Conservation (phyloP, 805 yeast species). For the Pichia exigua region DNA sequence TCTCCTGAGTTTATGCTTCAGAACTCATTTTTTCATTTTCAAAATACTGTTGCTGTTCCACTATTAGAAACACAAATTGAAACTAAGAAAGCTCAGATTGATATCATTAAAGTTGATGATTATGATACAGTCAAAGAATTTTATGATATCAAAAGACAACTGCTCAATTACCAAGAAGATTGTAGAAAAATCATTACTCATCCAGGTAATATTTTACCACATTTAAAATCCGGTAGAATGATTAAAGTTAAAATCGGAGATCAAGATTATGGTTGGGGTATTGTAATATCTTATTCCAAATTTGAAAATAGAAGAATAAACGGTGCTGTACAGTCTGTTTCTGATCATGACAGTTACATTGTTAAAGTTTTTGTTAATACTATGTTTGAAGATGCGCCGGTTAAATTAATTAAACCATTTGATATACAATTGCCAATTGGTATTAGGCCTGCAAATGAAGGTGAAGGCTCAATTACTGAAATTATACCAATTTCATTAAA, state of each 20-base stretch:
- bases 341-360: constrained; percentile 85
- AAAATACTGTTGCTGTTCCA: constrained; percentile 87
- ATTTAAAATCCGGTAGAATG: constrained; percentile 84
- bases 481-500: constrained; percentile 79
- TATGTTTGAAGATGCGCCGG: constrained; percentile 79
- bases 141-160: constrained; percentile 70
- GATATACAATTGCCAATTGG: constrained; percentile 81
- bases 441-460: constrained; percentile 71
- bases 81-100: constrained; percentile 43
- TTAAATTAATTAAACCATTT: constrained; percentile 66
- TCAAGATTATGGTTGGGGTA: constrained; percentile 93
- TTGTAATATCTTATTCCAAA: constrained; percentile 69
- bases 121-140: constrained; percentile 70
- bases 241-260: constrained; percentile 55
- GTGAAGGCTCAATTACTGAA: constrained; percentile 66
- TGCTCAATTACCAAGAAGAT: constrained; percentile 65
- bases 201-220: constrained; percentile 79
- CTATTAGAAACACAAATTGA: constrained; percentile 58
- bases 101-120: constrained; percentile 56
- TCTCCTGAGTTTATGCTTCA: constrained; percentile 97
- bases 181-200: constrained; percentile 78
- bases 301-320: constrained; percentile 32
- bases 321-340: constrained; percentile 48
- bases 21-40: constrained; percentile 90
- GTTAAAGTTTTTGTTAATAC: constrained; percentile 77